Evolutionary conservation across 768 basidiomycete genomes (phyloP).

Genomic region (Agaricus blazei): DNA sequence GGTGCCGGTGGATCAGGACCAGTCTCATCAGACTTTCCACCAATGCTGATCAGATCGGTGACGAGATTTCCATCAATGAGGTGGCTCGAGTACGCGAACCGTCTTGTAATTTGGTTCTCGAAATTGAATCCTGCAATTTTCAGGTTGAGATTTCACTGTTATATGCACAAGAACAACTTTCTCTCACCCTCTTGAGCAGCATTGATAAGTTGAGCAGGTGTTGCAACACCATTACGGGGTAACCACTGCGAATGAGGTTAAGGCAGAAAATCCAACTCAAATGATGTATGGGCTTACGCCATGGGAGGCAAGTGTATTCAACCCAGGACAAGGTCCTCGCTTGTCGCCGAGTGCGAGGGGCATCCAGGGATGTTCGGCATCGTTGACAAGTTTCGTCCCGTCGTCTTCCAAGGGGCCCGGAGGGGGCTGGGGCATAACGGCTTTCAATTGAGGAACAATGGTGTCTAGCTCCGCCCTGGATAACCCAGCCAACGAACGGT

Average conservation of each 20-base stretch:
- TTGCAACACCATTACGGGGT: slow-evolving; percentile 12
- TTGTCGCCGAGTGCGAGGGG: slow-evolving; percentile 10
- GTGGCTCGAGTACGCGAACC: slow-evolving; percentile 14
- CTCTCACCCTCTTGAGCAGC: slow-evolving; percentile 15
- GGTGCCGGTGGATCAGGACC: slow-evolving; percentile 15
- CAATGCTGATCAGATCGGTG: slow-evolving; percentile 16
- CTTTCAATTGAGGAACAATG: no score
- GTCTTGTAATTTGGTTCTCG: slow-evolving; percentile 11
- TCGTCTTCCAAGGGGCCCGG: no score
- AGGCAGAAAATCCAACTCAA: background rate
- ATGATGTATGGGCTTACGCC: slow-evolving; percentile 8
- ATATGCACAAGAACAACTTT: background rate
- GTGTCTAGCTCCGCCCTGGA: no score
- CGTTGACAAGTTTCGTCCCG: no score
- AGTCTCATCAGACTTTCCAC: slow-evolving; percentile 14
- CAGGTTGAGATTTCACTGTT: background rate
- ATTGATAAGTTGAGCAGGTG: slow-evolving; percentile 12
- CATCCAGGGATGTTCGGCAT: slow-evolving; percentile 10
- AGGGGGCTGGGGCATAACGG: no score
- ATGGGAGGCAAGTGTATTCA: slow-evolving; percentile 18
- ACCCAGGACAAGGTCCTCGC: slow-evolving; percentile 17
- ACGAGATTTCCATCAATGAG: slow-evolving; percentile 17
- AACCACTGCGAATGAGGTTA: slow-evolving; percentile 6
- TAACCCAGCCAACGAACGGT: no score
- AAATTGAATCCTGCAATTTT: slow-evolving; percentile 15